phyloP scores from a whole-genome alignment of 1,139 yeast genomes.

The Trichomonascaceae sp. region DNA sequence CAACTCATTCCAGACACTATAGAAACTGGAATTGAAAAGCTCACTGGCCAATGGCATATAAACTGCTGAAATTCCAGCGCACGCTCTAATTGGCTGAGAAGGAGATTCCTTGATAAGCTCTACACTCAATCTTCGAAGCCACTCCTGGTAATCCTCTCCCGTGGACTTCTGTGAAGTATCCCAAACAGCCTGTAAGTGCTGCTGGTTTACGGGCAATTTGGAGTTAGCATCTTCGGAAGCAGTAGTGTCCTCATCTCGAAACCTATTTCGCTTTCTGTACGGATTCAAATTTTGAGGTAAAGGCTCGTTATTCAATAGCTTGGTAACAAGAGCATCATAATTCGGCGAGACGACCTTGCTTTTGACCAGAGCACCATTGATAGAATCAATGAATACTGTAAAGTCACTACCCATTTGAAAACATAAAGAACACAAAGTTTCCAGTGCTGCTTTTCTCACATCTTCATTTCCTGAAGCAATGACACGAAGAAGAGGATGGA shows the following conservation, averaged over 20 bases:
- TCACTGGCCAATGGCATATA: slow-evolving; percentile 88
- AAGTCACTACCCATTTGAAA: slow-evolving; percentile 82
- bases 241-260: slow-evolving; percentile 45
- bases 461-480: slow-evolving; percentile 57
- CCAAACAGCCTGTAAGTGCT: slow-evolving; percentile 78
- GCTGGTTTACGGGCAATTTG: slow-evolving; percentile 75
- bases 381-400: slow-evolving; percentile 79
- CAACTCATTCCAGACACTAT: slow-evolving; percentile 92
- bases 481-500: slow-evolving; percentile 79
- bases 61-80: slow-evolving; percentile 84
- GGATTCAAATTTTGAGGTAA: slow-evolving; percentile 72
- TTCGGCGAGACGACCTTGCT: slow-evolving; percentile 64
- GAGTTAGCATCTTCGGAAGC: slow-evolving; percentile 62
- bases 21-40: slow-evolving; percentile 89
- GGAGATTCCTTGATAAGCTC: slow-evolving; percentile 90
- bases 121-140: slow-evolving; percentile 84
- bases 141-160: slow-evolving; percentile 96
- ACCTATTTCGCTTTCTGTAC: slow-evolving; percentile 40
- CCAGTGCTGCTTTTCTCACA: slow-evolving; percentile 58
- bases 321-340: slow-evolving; percentile 76
- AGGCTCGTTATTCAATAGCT: slow-evolving; percentile 81
- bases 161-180: slow-evolving; percentile 85
- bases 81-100: slow-evolving; percentile 89
- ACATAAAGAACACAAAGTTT: slow-evolving; percentile 71
- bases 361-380: slow-evolving; percentile 61